Base-by-base conservation (phyloP, 495 filamentous ascomycete genomes). In the Daldinia loculata region DNA sequence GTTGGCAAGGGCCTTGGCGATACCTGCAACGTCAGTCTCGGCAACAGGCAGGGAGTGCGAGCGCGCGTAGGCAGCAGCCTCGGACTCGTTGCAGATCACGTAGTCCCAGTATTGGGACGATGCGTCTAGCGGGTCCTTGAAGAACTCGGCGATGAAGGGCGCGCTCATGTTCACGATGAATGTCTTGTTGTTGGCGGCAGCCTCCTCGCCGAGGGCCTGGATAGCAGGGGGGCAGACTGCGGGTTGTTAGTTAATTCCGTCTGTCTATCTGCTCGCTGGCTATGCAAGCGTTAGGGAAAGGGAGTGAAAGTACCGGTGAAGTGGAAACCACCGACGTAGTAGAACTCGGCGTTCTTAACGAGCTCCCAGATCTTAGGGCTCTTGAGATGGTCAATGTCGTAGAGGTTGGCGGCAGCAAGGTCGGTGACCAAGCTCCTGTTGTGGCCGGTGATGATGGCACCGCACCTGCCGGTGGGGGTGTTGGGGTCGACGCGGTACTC, bases 101-200 rank as follows among this genome's bases (percentile, higher is more conserved):
- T 94, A 97, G 84, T 99, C 95, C 84, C 92, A 95, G 88, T 97
- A 98, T 22, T 90, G 91, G 9, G 91, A 85, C 2, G 91, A 90
- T 69, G 88, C 87, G 81, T 95, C 93, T 41, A 99, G 86, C 63
- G 89, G 92, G 19, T 97, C 94, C 86, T 97, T 98, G 89, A 98
- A 99, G 88, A 97, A 97, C 80, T 95, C 90, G 39, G 91, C 83
- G 71, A 99, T 96, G 88, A 98, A 99, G 30, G 96, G 95, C 22
- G 95, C 95, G 41, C 91, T 93, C 41, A 99, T 86, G 64, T 92
- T 93, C 64, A 99, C 88, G 75, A 94, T 88, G 82, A 98, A 97
- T 57, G 87, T 77, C 91, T 98, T 98, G 85, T 97, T 90, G 81
- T 93, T 89, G 30, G 84, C 83, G 14, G 92, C 94, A 38, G 95